Evolutionary conservation across 2,329 filamentous ascomycete species (phyloP).

Genomic region (Colletotrichum cuscutae): DNA sequence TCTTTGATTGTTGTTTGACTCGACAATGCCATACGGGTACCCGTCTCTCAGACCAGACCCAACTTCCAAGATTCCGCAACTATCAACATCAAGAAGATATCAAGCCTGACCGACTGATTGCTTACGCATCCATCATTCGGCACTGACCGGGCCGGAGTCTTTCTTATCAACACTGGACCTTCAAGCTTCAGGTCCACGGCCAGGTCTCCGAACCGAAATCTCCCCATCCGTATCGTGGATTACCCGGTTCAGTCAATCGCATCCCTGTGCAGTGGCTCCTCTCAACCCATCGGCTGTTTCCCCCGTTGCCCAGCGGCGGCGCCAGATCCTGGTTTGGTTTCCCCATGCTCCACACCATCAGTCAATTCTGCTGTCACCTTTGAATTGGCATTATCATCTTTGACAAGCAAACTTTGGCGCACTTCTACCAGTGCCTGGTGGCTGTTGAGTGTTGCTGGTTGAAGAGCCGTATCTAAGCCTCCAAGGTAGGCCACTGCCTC

Average conservation of each 20-base stretch:
- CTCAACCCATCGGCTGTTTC: neutral
- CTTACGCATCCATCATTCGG: neutral
- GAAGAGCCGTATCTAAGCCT: neutral
- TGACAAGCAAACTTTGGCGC: too few species aligned
- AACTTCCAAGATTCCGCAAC: neutral
- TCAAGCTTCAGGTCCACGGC: neutral
- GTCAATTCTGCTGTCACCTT: conserved; percentile 13
- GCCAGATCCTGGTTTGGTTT: neutral
- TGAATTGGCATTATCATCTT: conserved; percentile 5
- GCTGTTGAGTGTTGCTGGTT: neutral
- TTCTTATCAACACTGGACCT: neutral
- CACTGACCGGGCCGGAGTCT: neutral
- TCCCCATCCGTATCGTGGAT: conserved; percentile 14
- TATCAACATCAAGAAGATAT: neutral
- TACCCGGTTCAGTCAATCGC: neutral
- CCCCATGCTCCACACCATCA: neutral
- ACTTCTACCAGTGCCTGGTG: too few species aligned
- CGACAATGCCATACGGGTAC: neutral
- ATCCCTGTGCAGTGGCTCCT: neutral
- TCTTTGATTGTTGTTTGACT: neutral
- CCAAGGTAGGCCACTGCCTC: neutral
- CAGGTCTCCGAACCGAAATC: neutral
- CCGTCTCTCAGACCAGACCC: neutral
- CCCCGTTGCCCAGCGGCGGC: conserved; percentile 8
- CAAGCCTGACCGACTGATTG: neutral